Conservation (phyloP, 208 protist species). For the Phytomonas serpens region DNA sequence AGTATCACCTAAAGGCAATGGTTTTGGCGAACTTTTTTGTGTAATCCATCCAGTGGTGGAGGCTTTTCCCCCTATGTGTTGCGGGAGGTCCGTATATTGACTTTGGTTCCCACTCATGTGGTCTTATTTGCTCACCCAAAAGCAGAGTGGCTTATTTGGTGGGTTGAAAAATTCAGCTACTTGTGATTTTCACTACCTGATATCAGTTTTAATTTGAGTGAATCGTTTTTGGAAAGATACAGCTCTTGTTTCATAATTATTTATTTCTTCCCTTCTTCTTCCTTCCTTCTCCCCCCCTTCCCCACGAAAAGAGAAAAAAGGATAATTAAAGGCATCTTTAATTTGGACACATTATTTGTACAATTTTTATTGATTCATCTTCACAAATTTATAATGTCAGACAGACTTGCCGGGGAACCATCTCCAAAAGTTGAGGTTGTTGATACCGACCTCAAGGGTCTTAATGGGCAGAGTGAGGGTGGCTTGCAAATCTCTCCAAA, state of each 20-base stretch:
- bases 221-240: neutral
- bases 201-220: neutral
- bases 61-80: neutral
- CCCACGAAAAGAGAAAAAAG: neutral
- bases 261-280: neutral
- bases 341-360: neutral
- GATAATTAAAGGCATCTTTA: neutral
- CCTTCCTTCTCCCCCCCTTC: neutral
- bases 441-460: neutral
- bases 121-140: neutral
- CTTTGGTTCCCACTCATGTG: slow-evolving; percentile 3
- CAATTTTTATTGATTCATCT: neutral
- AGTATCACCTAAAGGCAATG: slow-evolving; percentile 87
- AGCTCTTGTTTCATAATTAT: slow-evolving; percentile 13
- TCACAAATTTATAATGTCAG: slow-evolving; percentile 13
- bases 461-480: neutral
- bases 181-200: slow-evolving; percentile 11
- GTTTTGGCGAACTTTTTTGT: slow-evolving; percentile 91
- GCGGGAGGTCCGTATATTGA: neutral
- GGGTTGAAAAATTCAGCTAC: neutral
- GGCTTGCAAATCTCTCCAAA: neutral
- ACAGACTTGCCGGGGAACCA: slow-evolving; percentile 16
- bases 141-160: neutral
- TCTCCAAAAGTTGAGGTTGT: slow-evolving; percentile 17
- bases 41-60: slow-evolving; percentile 13